These are phyloP conservation scores for Ogataea parapolymorpha DNA, from an alignment of 805 yeast species.

Conservation along the genomic window DNA sequence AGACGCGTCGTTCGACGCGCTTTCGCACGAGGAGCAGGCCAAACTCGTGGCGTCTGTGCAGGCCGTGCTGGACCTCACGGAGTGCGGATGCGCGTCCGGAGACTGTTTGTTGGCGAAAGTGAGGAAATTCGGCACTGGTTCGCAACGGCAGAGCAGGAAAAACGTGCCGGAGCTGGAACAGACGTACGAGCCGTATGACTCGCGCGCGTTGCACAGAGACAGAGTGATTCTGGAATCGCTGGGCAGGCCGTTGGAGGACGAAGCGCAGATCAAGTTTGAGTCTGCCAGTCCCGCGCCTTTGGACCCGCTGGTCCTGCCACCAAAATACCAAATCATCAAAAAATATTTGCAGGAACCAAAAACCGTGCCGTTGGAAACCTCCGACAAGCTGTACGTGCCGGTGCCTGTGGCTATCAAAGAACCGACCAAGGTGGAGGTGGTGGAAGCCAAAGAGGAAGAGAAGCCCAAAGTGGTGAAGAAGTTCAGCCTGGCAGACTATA, in stretches of 20 bases:
- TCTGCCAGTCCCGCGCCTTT: slow-evolving; percentile 10
- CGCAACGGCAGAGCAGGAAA: neutral
- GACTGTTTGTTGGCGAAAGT: slow-evolving; percentile 60
- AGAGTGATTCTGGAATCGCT: slow-evolving; percentile 13
- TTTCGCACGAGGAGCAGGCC: slow-evolving; percentile 51
- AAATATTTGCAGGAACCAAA: slow-evolving; percentile 12
- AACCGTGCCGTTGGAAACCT: neutral
- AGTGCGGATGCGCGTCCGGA: slow-evolving; percentile 54
- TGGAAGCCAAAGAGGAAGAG: slow-evolving; percentile 16
- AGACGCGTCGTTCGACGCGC: slow-evolving; percentile 49
- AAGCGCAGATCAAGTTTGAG: slow-evolving; percentile 2
- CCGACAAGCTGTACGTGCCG: slow-evolving; percentile 15
- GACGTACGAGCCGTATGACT: slow-evolving; percentile 31
- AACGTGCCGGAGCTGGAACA: slow-evolving; percentile 28
- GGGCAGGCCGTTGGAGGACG: slow-evolving; percentile 6
- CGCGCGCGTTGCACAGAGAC: slow-evolving; percentile 29
- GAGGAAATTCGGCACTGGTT: slow-evolving; percentile 50
- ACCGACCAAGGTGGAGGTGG: slow-evolving; percentile 10
- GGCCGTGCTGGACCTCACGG: slow-evolving; percentile 52
- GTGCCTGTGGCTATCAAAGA: slow-evolving; percentile 11
- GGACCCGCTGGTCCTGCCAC: slow-evolving; percentile 18
- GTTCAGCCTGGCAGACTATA: slow-evolving; percentile 72
- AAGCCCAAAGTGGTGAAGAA: slow-evolving; percentile 47
- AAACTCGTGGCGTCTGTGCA: slow-evolving; percentile 60
- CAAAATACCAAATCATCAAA: slow-evolving; percentile 24